Conservation (phyloP, 331 rosid species). For the Arachis monticola region DNA sequence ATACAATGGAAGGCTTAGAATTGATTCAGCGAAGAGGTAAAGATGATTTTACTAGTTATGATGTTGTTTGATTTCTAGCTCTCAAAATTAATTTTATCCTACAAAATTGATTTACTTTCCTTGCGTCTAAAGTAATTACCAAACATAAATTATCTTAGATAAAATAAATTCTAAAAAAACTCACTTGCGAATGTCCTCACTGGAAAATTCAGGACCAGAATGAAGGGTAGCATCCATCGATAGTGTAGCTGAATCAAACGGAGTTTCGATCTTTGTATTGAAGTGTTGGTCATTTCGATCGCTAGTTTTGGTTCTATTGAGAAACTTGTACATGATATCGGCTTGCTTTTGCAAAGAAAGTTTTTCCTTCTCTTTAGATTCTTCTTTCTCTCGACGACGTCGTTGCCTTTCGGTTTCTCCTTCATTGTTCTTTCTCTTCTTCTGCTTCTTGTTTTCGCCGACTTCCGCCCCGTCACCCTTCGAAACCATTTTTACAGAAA, state of each 20-base stretch:
- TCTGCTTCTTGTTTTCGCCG: constrained; percentile 51
- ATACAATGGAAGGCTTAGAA: neutral
- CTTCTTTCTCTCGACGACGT: constrained; percentile 69
- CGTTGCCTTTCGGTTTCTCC: constrained; percentile 67
- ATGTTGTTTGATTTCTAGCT: too few species aligned
- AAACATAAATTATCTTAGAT: neutral
- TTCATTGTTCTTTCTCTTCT: constrained; percentile 60
- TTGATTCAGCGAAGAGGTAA: too few species aligned
- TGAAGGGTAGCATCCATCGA: constrained; percentile 62
- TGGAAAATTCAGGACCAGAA: constrained; percentile 41
- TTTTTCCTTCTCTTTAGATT: constrained; percentile 59
- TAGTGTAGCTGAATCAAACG: constrained; percentile 50
- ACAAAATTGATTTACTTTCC: neutral
- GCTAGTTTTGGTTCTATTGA: constrained; percentile 56
- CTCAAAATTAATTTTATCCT: too few species aligned
- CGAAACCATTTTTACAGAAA: neutral
- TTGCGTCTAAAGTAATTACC: neutral
- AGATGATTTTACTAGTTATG: too few species aligned
- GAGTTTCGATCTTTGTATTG: constrained; percentile 36
- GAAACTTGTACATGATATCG: constrained; percentile 73
- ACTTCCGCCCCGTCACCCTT: constrained; percentile 57
- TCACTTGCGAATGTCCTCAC: constrained; percentile 59
- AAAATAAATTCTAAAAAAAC: constrained; percentile 24
- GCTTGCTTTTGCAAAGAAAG: constrained; percentile 73
- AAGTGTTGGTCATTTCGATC: constrained; percentile 38